These are phyloP conservation scores for Suhomyces atakaporum DNA, from an alignment of 1,139 yeast genomes.

Conservation along the genomic window DNA sequence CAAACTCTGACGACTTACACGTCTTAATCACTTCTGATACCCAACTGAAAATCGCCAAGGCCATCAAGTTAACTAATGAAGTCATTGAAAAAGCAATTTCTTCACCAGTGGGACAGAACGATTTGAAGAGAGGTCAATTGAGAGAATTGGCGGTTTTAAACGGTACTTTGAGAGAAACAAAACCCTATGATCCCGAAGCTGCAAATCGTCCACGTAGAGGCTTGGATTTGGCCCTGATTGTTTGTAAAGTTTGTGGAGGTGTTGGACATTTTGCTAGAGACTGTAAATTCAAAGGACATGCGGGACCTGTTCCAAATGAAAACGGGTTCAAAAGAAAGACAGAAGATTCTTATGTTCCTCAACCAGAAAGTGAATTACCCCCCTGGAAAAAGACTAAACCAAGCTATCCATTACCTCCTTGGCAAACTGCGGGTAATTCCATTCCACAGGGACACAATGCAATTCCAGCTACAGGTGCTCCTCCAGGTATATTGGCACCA, in stretches of 20 bases:
- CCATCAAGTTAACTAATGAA: slow-evolving; percentile 71
- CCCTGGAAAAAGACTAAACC: slow-evolving; percentile 18
- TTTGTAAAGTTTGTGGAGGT: slow-evolving; percentile 78
- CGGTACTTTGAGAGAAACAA: slow-evolving; percentile 86
- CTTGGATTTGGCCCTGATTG: slow-evolving; percentile 56
- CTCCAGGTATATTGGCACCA: slow-evolving; percentile 3
- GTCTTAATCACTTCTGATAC: slow-evolving; percentile 85
- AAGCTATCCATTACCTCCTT: slow-evolving; percentile 17
- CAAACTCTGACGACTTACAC: slow-evolving; percentile 71
- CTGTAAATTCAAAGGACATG: slow-evolving; percentile 48
- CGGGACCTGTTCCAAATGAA: slow-evolving; percentile 5
- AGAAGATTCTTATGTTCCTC: slow-evolving; percentile 5
- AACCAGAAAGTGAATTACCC: slow-evolving; percentile 12
- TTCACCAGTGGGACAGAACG: slow-evolving; percentile 93
- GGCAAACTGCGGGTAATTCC: slow-evolving; percentile 14
- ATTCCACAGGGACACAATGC: slow-evolving; percentile 10
- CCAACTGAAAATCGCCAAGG: slow-evolving; percentile 74
- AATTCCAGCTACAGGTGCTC: no score
- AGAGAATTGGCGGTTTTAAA: slow-evolving; percentile 90
- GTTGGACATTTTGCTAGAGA: slow-evolving; percentile 89
- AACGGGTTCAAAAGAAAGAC: slow-evolving; percentile 2
- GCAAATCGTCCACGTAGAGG: slow-evolving; percentile 44
- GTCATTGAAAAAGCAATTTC: slow-evolving; percentile 81
- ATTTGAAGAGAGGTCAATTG: slow-evolving; percentile 84
- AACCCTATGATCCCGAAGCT: slow-evolving; percentile 67